phyloP scores from a whole-genome alignment of 306 rosid genomes.

The Fragaria ananassa region DNA sequence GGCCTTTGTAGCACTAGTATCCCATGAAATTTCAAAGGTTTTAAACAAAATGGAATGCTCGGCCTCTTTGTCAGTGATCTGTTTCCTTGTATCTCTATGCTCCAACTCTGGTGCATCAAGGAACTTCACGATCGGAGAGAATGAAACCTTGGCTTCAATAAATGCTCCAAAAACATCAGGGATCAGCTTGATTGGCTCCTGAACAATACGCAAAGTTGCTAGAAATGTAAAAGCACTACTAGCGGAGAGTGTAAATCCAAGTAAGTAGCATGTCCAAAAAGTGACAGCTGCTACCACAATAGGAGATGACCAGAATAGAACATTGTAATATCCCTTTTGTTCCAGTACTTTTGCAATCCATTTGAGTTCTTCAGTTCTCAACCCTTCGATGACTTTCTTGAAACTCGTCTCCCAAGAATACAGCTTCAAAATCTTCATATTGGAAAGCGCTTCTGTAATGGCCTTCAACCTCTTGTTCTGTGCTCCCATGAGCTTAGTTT shows the following conservation, averaged over 20 bases:
- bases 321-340: conserved; percentile 22
- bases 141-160: conserved; percentile 35
- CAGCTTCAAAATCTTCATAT: conserved; percentile 38
- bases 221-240: conserved; percentile 29
- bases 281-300: conserved; percentile 25
- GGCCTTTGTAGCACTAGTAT: conserved; percentile 18
- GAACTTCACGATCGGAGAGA: conserved; percentile 25
- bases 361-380: conserved; percentile 27
- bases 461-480: conserved; percentile 28
- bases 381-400: conserved; percentile 15
- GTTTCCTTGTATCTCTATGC: conserved; percentile 10
- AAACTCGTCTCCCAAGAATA: conserved; percentile 36
- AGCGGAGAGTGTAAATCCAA: conserved; percentile 22
- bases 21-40: conserved; percentile 27
- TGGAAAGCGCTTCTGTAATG: conserved; percentile 26
- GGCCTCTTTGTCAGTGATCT: background rate
- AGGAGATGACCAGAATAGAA: conserved; percentile 33
- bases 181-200: conserved; percentile 32
- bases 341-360: conserved; percentile 13
- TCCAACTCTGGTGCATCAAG: conserved; percentile 32
- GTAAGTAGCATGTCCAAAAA: conserved; percentile 34
- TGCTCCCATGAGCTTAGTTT: conserved; percentile 18
- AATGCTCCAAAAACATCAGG: conserved; percentile 30
- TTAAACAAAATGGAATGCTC: conserved; percentile 20
- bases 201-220: conserved; percentile 30